Conservation (phyloP, 345 rosid genomes). For the Cardamine occulta region DNA sequence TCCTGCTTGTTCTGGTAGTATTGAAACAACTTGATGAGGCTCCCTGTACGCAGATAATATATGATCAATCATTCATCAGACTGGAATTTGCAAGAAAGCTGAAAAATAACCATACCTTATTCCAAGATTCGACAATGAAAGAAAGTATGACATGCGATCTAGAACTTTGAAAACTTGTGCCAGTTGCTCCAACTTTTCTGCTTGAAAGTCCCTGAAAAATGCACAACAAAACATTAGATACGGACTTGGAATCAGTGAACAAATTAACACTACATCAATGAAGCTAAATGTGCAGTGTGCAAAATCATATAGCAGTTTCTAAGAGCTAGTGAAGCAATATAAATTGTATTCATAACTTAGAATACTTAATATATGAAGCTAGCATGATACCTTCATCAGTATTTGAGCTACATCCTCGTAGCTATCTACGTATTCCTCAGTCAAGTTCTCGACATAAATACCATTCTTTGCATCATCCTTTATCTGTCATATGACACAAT, state of each 20-base stretch:
- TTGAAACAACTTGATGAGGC: conserved; percentile 79
- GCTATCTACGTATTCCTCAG: conserved; percentile 82
- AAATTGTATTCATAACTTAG: conserved; percentile 14
- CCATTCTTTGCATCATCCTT: conserved; percentile 86
- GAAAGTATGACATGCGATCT: conserved; percentile 72
- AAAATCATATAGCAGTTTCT: neutral
- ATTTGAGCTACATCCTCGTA: conserved; percentile 85
- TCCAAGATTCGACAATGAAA: conserved; percentile 47
- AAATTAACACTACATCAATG: neutral
- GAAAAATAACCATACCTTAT: conserved; percentile 29
- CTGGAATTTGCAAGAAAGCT: neutral
- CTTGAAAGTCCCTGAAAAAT: conserved; percentile 80
- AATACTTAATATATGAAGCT: neutral
- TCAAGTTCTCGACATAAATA: conserved; percentile 76
- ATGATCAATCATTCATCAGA: conserved; percentile 26
- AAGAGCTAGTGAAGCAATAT: conserved; percentile 1
- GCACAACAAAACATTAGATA: conserved; percentile 29
- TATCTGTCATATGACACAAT: conserved; percentile 54
- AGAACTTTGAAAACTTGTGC: conserved; percentile 92
- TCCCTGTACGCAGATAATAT: conserved; percentile 53
- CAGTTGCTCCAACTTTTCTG: conserved; percentile 96
- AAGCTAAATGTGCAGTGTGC: conserved; percentile 4
- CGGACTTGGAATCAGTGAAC: conserved; percentile 18
- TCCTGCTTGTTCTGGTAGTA: conserved; percentile 90
- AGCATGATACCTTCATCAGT: conserved; percentile 73